Evolutionary conservation across 2,329 filamentous ascomycete species (phyloP), one percentile per base, ranked within the genome.

Genomic region (Epicoccum nigrum): DNA sequence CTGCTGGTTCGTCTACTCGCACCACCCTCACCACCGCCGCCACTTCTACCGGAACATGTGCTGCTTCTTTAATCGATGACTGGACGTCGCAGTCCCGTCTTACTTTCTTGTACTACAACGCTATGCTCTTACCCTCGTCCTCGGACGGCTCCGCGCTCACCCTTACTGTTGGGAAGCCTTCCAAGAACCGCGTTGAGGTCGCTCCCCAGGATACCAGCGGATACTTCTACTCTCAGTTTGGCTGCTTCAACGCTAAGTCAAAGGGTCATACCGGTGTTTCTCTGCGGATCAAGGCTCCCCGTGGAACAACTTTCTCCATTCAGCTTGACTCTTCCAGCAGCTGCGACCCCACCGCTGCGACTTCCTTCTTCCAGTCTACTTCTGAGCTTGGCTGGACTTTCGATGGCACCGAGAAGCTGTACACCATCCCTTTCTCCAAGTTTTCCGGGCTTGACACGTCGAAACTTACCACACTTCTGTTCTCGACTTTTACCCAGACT

Each of bases 1-100:
- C 58, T 30, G 20, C 47, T 48, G 41, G 19, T 31, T 37, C 37
- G 15, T 43, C 17, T 17, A 50, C 42, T 23, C 42, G 41, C 28
- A 46, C 54, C 2, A 57, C 51, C 15, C 31, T 54, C 16, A 31
- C 54, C 16, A 48, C 51, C 12, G 38, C 57, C 19, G 16, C 43
- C 33, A 55, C 59, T 6, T 54, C 62, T 41, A 65, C 59, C 8
- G 72, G 71, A 32, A 67, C 70, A 16, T 83, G 80, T 62, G 67
- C 71, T 9, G 65, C 73, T 28, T 68, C 82, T 6, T 63, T 83
- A 20, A 76, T 86, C 45, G 83, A 86, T 56, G 83, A 86, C 71
- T 86, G 81, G 78, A 76, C 76, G 45, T 86, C 83, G 7, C 83
- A 86, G 64, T 86, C 83, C 5, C 81, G 83, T 23, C 68, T 86